Base-by-base conservation (phyloP, 164 flowering plant species). In the Dillenia suffruticosa region DNA sequence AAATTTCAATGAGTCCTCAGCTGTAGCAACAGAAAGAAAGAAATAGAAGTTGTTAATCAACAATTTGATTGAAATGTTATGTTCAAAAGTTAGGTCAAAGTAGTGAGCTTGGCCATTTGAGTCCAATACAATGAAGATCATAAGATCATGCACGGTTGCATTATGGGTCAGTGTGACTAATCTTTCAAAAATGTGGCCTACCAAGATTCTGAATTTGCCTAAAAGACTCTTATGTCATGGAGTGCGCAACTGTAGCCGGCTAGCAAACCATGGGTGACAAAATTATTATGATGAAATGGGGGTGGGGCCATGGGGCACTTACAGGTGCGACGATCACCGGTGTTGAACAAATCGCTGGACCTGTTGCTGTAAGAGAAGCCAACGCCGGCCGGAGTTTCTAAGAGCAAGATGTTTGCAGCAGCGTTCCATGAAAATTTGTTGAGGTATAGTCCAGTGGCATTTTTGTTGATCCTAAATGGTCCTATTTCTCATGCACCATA, bases 401-500 rank as follows among this genome's bases (percentile, higher is more conserved):
- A 64, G 73, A 89, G 89, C 54, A 92, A 74, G 53, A 88, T 82
- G 68, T 92, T 92, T 12, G 98, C 91, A 24, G 54, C 80, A 8
- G 74, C 59, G 84, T 87, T 89, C 96, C 96, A 92, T 8, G 96
- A 83, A 74, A 83, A 84, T 59, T 82, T 86, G 82, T 89, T 92
- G 12, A 84, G 65, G 75, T 81, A 62, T 46, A 89, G 58, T 9
- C 89, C 87, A 5, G 87, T 73, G 5, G 77, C 80, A 15, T 71
- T 70, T 62, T 72, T 89, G 80, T 81, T 86, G 22, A 92, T 72
- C 73, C 87, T 76, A 58, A 92, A 92, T 14, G 96, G 98, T 1
- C 98, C 98, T 12, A 89, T 80, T 68, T 92, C 98, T 2, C 95
- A 89, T 19, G 98, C 96, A 16, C 98, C 98, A 73, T 89, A 87